These are phyloP conservation scores for Nemania abortiva DNA, from an alignment of 2,329 filamentous ascomycete genomes.

Conservation along the genomic window DNA sequence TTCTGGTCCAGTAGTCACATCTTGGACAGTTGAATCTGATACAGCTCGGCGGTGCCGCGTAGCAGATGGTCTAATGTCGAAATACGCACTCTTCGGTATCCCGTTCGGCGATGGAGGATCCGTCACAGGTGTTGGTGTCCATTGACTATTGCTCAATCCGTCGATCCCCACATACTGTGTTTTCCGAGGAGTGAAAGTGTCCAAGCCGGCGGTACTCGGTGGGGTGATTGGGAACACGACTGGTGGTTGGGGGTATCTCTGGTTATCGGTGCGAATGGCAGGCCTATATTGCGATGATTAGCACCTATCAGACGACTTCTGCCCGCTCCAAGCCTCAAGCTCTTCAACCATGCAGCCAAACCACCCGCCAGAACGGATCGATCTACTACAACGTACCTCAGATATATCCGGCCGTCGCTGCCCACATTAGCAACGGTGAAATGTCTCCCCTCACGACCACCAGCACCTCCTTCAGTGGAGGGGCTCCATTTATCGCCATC, in stretches of 20 bases:
- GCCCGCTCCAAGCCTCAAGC: not conserved
- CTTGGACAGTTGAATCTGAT: conserved; percentile 82
- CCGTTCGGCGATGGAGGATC: conserved; percentile 48
- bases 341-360: not conserved
- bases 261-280: conserved; percentile 70
- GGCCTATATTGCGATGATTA: conserved; percentile 59
- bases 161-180: conserved; percentile 49
- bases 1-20: conserved; percentile 62
- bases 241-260: conserved; percentile 70
- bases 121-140: conserved; percentile 57
- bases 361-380: not conserved
- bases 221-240: conserved; percentile 72
- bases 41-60: conserved; percentile 70
- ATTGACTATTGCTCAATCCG: conserved; percentile 55
- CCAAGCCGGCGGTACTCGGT: conserved; percentile 69
- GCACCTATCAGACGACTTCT: conserved; percentile 23
- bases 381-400: conserved; percentile 69
- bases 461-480: conserved; percentile 70
- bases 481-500: conserved; percentile 69
- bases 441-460: conserved; percentile 74
- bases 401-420: conserved; percentile 84
- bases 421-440: conserved; percentile 86
- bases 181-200: conserved; percentile 55
- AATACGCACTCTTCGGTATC: conserved; percentile 52
- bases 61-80: conserved; percentile 43